Conservation (phyloP, 2,329 filamentous ascomycete species). For the Pseudogymnoascus sp. region DNA sequence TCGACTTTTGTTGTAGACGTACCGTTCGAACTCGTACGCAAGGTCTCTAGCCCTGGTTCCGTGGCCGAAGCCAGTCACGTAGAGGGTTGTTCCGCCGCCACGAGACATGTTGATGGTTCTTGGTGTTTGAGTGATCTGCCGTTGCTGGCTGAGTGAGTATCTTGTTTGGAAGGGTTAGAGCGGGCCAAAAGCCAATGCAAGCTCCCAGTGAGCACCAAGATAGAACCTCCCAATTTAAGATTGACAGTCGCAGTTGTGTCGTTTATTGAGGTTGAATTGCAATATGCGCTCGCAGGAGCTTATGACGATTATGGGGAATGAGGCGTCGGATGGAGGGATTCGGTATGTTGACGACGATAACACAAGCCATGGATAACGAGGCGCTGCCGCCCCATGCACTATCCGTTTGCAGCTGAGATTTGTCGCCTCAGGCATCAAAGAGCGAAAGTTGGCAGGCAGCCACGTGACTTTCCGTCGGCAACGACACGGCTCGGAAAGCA, state of each 20-base stretch:
- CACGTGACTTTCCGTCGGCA: not conserved
- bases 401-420: conserved; percentile 4
- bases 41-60: conserved; percentile 97
- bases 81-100: conserved; percentile 83
- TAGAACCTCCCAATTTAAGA: not conserved
- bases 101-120: conserved; percentile 64
- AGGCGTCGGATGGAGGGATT: not conserved
- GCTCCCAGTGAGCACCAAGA: not conserved
- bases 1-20: conserved; percentile 57
- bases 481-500: not conserved
- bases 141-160: conserved; percentile 4
- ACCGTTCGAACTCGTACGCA: conserved; percentile 99
- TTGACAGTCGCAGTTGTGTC: not conserved
- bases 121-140: not conserved
- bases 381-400: not conserved
- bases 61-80: conserved; percentile 98
- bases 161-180: conserved; percentile 1
- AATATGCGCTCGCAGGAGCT: conserved; percentile 3
- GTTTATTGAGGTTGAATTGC: not conserved
- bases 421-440: not conserved
- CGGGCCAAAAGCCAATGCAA: conserved; percentile 1
- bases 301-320: conserved; percentile 4
- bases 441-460: no score
- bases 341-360: conserved; percentile 2
- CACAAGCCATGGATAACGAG: conserved; percentile 1